Base-by-base conservation (phyloP, 2,329 filamentous ascomycete genomes). In the Trichophyton mentagrophytes region DNA sequence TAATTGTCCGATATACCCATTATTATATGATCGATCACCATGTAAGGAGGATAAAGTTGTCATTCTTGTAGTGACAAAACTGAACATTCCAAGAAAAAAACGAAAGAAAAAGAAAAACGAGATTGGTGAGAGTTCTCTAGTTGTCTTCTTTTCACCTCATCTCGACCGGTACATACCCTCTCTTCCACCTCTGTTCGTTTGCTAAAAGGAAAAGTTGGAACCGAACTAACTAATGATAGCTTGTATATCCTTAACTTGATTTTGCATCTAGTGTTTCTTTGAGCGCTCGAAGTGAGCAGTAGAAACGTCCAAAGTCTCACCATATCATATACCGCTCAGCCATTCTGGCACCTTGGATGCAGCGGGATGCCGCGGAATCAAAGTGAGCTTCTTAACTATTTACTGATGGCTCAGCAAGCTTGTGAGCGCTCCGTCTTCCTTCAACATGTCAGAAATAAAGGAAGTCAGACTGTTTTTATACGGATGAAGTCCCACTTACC, bases 1-100 rank as follows among this genome's bases (percentile, higher is more conserved):
- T 53, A 30, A 53, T 53, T 53, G 49, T 7, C 49, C 33, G 49
- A 53, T 53, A 53, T 53, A 53, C 49, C 49, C 49, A 53, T 53
- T 30, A 30, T 53, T 22, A 53, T 53, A 6, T 15, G 49, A 33
- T 53, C 49, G 33, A 30, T 30, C 27, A 30, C 27, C 25, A 22
- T 33, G 49, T 53, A 53, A 53, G 27, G 25, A 53, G 11, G 49
- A 22, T n/a, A 33, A 13, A 6, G 13, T 53, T 53, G 22, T 15
- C 49, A 53, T 22, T 30, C 27, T 33, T 33, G 11, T 8, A 33
- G 25, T 53, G 49, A 53, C 17, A n/a, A 53, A 17, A 53, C 49
- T 53, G 49, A 53, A 30, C 11, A 13, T 25, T 53, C 11, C 25
- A 27, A 5, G 4, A 27, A 27, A 27, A 27, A 27, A 27, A 4